phyloP scores from a whole-genome alignment of 257 asterid species.

The Gardenia jasminoides region DNA sequence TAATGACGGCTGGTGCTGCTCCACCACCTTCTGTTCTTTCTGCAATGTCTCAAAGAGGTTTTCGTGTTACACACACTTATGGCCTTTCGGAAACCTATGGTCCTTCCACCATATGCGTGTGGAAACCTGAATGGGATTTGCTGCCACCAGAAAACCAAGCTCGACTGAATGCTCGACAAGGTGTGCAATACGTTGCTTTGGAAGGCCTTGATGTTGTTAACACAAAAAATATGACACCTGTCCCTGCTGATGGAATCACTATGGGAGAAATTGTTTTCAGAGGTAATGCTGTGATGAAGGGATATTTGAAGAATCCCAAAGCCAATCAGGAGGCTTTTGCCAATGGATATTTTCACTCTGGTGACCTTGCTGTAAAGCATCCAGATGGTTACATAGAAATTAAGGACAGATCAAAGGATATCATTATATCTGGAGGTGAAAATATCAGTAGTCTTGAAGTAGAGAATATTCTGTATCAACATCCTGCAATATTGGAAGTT shows the following conservation, averaged over 20 bases:
- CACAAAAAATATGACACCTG: constrained; percentile 61
- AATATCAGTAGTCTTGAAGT: constrained; percentile 95
- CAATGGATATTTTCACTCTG: constrained; percentile 85
- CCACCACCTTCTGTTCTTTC: constrained; percentile 83
- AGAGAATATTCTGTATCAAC: constrained; percentile 77
- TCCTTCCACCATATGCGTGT: constrained; percentile 85
- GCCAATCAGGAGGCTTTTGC: constrained; percentile 79
- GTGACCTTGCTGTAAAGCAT: constrained; percentile 88
- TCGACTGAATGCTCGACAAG: constrained; percentile 81
- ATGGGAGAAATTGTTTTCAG: constrained; percentile 85
- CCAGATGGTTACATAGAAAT: constrained; percentile 82
- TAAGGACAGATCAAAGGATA: constrained; percentile 85
- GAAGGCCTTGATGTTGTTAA: constrained; percentile 69
- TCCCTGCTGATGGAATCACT: constrained; percentile 75
- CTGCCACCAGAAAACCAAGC: constrained; percentile 68
- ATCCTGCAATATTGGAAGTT: constrained; percentile 72
- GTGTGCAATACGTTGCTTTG: constrained; percentile 60
- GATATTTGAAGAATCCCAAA: constrained; percentile 83
- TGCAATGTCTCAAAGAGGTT: constrained; percentile 77
- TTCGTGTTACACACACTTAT: constrained; percentile 81
- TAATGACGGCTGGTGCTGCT: constrained; percentile 96
- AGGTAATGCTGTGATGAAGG: constrained; percentile 90
- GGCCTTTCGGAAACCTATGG: constrained; percentile 95
- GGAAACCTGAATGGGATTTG: constrained; percentile 97
- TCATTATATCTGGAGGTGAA: constrained; percentile 92